Conservation (phyloP, 2,329 filamentous ascomycete genomes). For the Coleophoma cylindrospora region DNA sequence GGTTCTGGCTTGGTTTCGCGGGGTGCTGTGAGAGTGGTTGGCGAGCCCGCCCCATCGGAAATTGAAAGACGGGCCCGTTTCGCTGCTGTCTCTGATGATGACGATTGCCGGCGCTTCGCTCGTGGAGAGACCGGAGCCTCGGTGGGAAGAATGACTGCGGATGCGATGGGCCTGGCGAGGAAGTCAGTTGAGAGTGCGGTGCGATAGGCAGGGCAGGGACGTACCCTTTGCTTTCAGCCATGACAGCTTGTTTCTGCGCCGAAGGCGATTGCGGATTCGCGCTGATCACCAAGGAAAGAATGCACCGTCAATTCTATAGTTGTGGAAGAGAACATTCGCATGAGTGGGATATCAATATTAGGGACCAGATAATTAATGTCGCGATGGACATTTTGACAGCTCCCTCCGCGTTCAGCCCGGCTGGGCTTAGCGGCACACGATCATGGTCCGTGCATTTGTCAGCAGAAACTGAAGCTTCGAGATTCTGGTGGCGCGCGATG, state of each 20-base stretch:
- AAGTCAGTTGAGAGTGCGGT: conserved; percentile 8
- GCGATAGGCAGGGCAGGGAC: not conserved
- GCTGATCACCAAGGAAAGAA: not conserved
- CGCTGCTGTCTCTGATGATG: conserved; percentile 38
- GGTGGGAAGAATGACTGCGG: conserved; percentile 28
- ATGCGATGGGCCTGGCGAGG: conserved; percentile 24
- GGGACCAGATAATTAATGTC: too few species aligned
- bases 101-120: conserved; percentile 44
- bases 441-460: conserved; percentile 11
- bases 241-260: conserved; percentile 4
- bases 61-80: conserved; percentile 48
- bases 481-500: conserved; percentile 6
- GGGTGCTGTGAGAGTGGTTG: conserved; percentile 8
- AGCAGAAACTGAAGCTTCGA: conserved; percentile 9
- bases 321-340: too few species aligned
- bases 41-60: conserved; percentile 18
- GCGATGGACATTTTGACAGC: not conserved
- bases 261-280: not conserved
- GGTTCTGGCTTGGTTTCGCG: conserved; percentile 14
- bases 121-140: conserved; percentile 11
- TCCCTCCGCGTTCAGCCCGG: not conserved
- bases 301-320: too few species aligned
- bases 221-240: conserved; percentile 19
- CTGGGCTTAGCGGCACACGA: not conserved
- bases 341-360: too few species aligned